Evolutionary conservation across 2,329 filamentous ascomycete genomes (phyloP), one percentile per base, ranked within the genome.

Genomic region (Penicillium sp.): DNA sequence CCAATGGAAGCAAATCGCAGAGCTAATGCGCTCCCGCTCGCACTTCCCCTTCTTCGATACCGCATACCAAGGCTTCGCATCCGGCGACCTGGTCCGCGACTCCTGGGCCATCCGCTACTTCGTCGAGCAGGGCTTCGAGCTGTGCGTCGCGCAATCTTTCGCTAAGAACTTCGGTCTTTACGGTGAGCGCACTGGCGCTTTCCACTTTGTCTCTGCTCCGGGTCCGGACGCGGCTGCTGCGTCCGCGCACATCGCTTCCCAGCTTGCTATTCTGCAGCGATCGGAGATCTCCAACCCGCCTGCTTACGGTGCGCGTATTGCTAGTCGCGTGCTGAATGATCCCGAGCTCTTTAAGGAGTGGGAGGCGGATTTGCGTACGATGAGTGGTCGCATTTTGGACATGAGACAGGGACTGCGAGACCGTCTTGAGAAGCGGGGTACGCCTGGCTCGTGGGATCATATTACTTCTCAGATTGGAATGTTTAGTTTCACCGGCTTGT

Each of bases 401-500:
- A 99, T 97, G 94, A 88, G 94, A 63, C 86, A 86, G 70, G 86
- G 84, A 4, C 80, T 99, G 67, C 85, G 91, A 50, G 78, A 80
- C 56, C 91, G 93, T 77, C 85, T 99, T 12, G 93, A 97, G 78
- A 86, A 87, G 71, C 84, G 93, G 59, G 86, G 85, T 31, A 97
- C 94, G 0, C 93, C 93, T 0, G 93, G 93, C 33, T 89, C 85
- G 15, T 99, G 94, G 94, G 91, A 93, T 72, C 94, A 99, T 79
- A 96, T 99, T 74, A 97, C 93, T 17, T 90, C 95, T 70, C 94
- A 99, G 83, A 99, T 99, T 73, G 94, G 94, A 80, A 99, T 99
- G 94, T 99, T 99, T 80, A 93, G 89, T 75, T 99, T 96, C 57
- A 82, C 81, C 0, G 83, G 83, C 0, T 70, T 86, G 59, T 78